Conservation (phyloP, 75 land plant genomes). For the Cupressus sempervirens region DNA sequence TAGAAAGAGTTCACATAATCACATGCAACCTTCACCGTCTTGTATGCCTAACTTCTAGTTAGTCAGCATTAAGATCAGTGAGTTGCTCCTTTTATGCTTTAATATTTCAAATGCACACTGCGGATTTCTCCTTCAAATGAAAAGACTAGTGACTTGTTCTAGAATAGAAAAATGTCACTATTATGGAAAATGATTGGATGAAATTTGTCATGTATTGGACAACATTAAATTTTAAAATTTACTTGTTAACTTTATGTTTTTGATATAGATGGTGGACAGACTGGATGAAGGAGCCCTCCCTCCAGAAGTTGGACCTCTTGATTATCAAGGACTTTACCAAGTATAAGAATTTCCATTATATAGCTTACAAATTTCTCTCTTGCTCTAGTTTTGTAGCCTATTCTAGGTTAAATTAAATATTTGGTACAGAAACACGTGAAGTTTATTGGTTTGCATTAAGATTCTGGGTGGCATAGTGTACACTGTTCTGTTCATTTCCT, state of each 20-base stretch:
- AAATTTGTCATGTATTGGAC: not conserved
- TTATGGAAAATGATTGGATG: too few species aligned
- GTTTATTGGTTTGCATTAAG: not conserved
- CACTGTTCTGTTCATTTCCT: not conserved
- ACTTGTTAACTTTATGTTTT: not conserved
- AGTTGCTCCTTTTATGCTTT: too few species aligned
- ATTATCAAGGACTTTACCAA: constrained; percentile 84
- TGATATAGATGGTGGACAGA: constrained; percentile 85
- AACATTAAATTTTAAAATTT: not conserved
- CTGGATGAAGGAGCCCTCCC: constrained; percentile 87
- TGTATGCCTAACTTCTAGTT: too few species aligned
- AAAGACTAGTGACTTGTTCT: too few species aligned
- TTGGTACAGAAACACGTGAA: not conserved
- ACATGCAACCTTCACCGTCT: too few species aligned
- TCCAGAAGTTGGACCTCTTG: constrained; percentile 67
- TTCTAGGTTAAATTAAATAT: not conserved
- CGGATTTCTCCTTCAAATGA: too few species aligned
- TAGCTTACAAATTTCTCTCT: not conserved
- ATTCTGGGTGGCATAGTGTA: not conserved
- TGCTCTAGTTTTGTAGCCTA: not conserved
- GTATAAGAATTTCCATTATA: constrained; percentile 18
- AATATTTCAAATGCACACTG: too few species aligned
- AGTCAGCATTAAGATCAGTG: too few species aligned
- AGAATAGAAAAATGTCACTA: too few species aligned
- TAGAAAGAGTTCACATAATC: too few species aligned